phyloP scores from a whole-genome alignment of 768 basidiomycete species.

The Phylloporus sp. region DNA sequence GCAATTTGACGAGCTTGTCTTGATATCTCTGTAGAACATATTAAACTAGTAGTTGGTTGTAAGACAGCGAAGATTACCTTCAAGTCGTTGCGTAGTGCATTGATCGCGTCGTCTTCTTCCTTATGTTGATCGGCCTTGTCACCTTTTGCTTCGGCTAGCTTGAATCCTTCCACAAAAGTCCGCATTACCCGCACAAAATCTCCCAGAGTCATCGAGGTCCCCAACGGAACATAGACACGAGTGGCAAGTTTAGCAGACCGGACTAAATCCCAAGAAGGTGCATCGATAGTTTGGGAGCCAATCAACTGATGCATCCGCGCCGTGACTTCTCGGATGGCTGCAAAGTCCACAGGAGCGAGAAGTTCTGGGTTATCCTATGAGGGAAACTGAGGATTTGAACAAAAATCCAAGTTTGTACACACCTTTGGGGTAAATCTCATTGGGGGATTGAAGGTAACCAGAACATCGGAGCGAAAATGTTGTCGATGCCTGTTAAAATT shows the following conservation, averaged over 20 bases:
- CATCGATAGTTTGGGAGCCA: constrained; percentile 73
- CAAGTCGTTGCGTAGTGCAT: constrained; percentile 48
- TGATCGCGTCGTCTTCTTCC: constrained; percentile 27
- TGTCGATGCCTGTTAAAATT: constrained; percentile 62
- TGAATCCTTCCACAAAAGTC: constrained; percentile 76
- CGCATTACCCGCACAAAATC: constrained; percentile 77
- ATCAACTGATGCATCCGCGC: constrained; percentile 63
- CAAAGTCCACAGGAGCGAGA: constrained; percentile 60
- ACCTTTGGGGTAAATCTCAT: constrained; percentile 65
- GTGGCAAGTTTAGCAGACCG: constrained; percentile 74
- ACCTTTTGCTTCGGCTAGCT: constrained; percentile 34
- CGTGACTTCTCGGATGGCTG: constrained; percentile 58
- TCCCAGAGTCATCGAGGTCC: constrained; percentile 79
- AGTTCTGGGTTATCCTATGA: constrained; percentile 66
- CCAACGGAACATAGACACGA: constrained; percentile 82
- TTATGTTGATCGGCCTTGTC: constrained; percentile 24
- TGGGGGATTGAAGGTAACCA: constrained; percentile 77
- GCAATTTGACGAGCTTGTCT: constrained; percentile 59
- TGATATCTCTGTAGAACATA: constrained; percentile 56
- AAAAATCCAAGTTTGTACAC: background rate
- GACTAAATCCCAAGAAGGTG: constrained; percentile 80
- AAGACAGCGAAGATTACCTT: constrained; percentile 41
- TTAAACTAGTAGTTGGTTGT: background rate
- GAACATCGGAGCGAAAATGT: constrained; percentile 83
- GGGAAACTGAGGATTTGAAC: background rate